Percentiles rank a stretch among this genome's conserved stretches.
These are phyloP conservation scores for Zalerion maritima DNA, from an alignment of 495 filamentous ascomycete species.

Conservation along the genomic window DNA sequence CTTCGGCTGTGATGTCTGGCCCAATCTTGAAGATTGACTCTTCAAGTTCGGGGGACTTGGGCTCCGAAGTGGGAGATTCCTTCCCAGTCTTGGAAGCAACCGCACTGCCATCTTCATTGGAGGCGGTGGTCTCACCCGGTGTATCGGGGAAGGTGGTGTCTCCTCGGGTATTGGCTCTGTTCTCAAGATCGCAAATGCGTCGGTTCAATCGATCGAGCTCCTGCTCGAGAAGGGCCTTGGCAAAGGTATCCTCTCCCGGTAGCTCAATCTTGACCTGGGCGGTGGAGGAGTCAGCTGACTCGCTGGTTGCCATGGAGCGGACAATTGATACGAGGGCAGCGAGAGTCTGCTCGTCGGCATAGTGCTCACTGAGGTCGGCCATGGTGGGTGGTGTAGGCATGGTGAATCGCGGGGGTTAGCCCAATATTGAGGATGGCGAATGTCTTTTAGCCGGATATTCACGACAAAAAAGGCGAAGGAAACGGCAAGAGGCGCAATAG, in stretches of 20 bases:
- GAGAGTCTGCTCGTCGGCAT: conserved; percentile 14
- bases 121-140: conserved; percentile 40
- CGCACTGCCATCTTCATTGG: conserved; percentile 31
- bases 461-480: too few species aligned
- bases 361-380: too few species aligned
- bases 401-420: too few species aligned
- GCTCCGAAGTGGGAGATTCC: conserved; percentile 5
- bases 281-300: conserved; percentile 18
- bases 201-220: conserved; percentile 55
- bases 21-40: conserved; percentile 14
- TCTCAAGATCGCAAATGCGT: conserved; percentile 55
- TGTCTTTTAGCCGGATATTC: too few species aligned
- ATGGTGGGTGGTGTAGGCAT: conserved; percentile 26
- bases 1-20: conserved; percentile 44
- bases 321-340: conserved; percentile 25
- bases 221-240: conserved; percentile 54
- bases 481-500: too few species aligned
- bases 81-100: conserved; percentile 10
- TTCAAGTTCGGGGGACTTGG: conserved; percentile 7
- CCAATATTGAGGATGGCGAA: too few species aligned
- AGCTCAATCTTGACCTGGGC: conserved; percentile 41
- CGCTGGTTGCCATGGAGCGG: conserved; percentile 19
- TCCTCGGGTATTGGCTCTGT: conserved; percentile 41
- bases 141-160: conserved; percentile 45
- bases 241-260: conserved; percentile 46